Evolutionary conservation across 2,329 filamentous ascomycete genomes (phyloP).

Genomic region (Fusarium circinatum): DNA sequence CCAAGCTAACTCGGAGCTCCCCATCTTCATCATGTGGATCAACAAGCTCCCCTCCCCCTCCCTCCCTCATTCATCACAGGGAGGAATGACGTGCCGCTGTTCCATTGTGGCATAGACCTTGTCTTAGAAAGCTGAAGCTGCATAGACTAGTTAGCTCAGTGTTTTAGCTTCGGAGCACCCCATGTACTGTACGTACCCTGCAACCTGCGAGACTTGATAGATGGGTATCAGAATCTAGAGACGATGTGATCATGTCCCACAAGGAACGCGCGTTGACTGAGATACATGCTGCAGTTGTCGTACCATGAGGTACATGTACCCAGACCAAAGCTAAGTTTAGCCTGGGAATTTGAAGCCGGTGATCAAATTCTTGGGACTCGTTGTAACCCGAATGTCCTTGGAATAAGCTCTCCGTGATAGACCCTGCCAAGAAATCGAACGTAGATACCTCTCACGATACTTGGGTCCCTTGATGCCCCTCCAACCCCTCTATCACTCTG

Average conservation of each 20-base stretch:
- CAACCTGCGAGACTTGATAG: slow-evolving; percentile 3
- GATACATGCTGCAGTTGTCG: slow-evolving; percentile 4
- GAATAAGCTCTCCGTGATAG: slow-evolving; percentile 5
- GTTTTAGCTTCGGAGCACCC: slow-evolving; percentile 16
- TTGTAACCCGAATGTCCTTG: slow-evolving; percentile 2
- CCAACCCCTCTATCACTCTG: slow-evolving; percentile 7
- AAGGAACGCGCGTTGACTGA: slow-evolving; percentile 28
- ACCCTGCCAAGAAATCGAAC: slow-evolving; percentile 8
- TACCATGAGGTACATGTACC: background rate
- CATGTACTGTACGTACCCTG: slow-evolving; percentile 9
- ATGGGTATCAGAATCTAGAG: slow-evolving; percentile 1
- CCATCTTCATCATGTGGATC: slow-evolving; percentile 28
- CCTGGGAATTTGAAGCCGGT: slow-evolving; percentile 2
- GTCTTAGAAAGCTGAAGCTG: slow-evolving; percentile 24
- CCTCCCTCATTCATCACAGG: slow-evolving; percentile 15
- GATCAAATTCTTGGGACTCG: slow-evolving; percentile 6
- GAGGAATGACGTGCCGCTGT: slow-evolving; percentile 40
- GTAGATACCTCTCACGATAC: slow-evolving; percentile 7
- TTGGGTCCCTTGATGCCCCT: slow-evolving; percentile 16
- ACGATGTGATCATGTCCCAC: slow-evolving; percentile 23
- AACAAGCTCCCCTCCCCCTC: slow-evolving; percentile 10
- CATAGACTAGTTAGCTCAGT: slow-evolving; percentile 4
- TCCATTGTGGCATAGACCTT: slow-evolving; percentile 30
- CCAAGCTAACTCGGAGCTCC: slow-evolving; percentile 5
- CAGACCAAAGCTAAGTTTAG: slow-evolving; percentile 10